Evolutionary conservation across 371 early-diverging fungal genomes (phyloP).

Genomic region (Syncephalis fuscata): DNA sequence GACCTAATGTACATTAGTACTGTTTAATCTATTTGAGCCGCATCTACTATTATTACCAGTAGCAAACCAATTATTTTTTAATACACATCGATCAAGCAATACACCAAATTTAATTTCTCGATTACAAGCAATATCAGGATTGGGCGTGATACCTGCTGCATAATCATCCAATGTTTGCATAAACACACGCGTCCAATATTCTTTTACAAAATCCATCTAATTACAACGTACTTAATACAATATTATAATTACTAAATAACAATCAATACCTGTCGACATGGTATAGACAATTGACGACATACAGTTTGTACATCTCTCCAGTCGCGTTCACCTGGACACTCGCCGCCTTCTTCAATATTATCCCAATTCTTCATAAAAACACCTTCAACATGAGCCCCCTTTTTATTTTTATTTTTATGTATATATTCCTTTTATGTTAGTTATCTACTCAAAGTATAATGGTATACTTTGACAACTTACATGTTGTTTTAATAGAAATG

Average conservation of each 20-base stretch:
- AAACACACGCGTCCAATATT: slow-evolving; percentile 88
- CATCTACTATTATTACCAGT: too few species aligned
- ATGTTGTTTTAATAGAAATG: slow-evolving; percentile 40
- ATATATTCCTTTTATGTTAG: too few species aligned
- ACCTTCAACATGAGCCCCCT: slow-evolving; percentile 51
- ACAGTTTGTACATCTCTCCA: slow-evolving; percentile 70
- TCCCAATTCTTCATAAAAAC: slow-evolving; percentile 95
- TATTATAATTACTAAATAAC: too few species aligned
- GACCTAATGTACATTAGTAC: slow-evolving; percentile 54
- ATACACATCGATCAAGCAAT: slow-evolving; percentile 26
- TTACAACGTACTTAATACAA: too few species aligned
- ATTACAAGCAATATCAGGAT: slow-evolving; percentile 88
- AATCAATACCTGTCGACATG: slow-evolving; percentile 30
- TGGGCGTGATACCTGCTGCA: slow-evolving; percentile 64
- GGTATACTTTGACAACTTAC: slow-evolving; percentile 7
- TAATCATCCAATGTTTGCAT: slow-evolving; percentile 53
- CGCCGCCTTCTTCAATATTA: slow-evolving; percentile 57
- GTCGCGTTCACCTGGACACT: slow-evolving; percentile 60
- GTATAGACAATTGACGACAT: slow-evolving; percentile 43
- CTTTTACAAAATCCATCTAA: slow-evolving; percentile 61
- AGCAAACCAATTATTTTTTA: slow-evolving; percentile 13
- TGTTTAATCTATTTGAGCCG: too few species aligned
- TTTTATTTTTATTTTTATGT: too few species aligned
- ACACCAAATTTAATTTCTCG: slow-evolving; percentile 82
- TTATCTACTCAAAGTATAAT: background rate